Evolutionary conservation across 495 filamentous ascomycete species (phyloP).

Genomic region (Penicillium cinerascens): DNA sequence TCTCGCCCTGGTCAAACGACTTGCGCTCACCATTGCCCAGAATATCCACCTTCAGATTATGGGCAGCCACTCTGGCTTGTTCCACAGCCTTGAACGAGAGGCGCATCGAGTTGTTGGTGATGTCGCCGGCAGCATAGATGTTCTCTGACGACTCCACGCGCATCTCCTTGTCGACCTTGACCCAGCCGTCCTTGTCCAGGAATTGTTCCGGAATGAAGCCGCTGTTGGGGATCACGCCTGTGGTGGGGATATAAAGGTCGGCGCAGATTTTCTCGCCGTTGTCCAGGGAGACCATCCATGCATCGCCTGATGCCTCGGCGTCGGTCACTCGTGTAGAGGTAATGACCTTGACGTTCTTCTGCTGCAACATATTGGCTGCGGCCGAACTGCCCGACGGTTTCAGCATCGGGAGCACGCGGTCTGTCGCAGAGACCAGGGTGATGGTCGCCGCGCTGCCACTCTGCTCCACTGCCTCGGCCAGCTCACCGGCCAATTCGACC

Average conservation of each 20-base stretch:
- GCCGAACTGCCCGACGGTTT: slow-evolving; percentile 22
- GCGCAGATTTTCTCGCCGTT: slow-evolving; percentile 40
- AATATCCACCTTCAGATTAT: slow-evolving; percentile 36
- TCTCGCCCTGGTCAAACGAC: slow-evolving; percentile 22
- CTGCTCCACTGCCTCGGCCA: slow-evolving; percentile 46
- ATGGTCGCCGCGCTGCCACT: slow-evolving; percentile 39
- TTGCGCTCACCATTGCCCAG: slow-evolving; percentile 17
- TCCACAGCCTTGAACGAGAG: slow-evolving; percentile 25
- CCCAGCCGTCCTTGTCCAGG: slow-evolving; percentile 49
- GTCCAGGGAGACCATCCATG: slow-evolving; percentile 37
- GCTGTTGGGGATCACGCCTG: slow-evolving; percentile 58
- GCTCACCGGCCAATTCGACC: slow-evolving; percentile 60
- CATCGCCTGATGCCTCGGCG: slow-evolving; percentile 9
- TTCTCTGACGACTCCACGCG: slow-evolving; percentile 35
- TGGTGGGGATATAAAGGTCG: slow-evolving; percentile 63
- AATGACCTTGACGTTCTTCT: slow-evolving; percentile 27
- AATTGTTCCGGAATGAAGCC: slow-evolving; percentile 51
- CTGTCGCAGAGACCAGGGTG: slow-evolving; percentile 41
- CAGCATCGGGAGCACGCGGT: slow-evolving; percentile 32
- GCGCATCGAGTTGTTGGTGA: slow-evolving; percentile 32
- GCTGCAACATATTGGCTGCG: slow-evolving; percentile 25
- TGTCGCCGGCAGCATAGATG: slow-evolving; percentile 41
- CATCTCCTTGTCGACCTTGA: slow-evolving; percentile 54
- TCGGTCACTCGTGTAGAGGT: slow-evolving; percentile 18
- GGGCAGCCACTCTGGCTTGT: slow-evolving; percentile 26